Percentiles rank a stretch among this genome's conserved stretches.
phyloP scores from a whole-genome alignment of 2,329 filamentous ascomycete species.

The Ascochyta fabae region DNA sequence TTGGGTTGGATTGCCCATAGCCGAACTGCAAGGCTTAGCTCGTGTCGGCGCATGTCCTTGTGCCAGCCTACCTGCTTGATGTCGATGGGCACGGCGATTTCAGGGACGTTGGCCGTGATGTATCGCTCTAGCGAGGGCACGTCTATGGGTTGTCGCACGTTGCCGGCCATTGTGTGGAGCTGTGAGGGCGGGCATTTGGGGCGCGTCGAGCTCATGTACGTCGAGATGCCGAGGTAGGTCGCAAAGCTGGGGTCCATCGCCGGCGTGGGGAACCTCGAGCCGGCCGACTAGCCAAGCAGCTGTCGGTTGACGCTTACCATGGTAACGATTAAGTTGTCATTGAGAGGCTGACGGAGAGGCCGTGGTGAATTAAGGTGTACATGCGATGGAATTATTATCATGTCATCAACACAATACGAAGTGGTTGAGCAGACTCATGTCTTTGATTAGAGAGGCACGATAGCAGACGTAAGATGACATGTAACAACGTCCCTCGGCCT shows the following conservation, averaged over 20 bases:
- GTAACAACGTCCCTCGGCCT: too few species aligned
- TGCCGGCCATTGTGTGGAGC: conserved; percentile 72
- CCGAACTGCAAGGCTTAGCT: conserved; percentile 70
- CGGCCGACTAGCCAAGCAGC: too few species aligned
- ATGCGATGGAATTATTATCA: too few species aligned
- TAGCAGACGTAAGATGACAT: too few species aligned
- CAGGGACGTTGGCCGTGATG: conserved; percentile 77
- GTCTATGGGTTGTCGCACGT: conserved; percentile 89
- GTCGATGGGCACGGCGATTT: conserved; percentile 81
- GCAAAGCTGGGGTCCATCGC: conserved; percentile 1
- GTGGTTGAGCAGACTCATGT: too few species aligned
- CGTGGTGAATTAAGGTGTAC: too few species aligned
- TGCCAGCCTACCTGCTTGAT: conserved; percentile 76
- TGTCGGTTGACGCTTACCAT: too few species aligned
- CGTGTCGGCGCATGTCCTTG: conserved; percentile 2
- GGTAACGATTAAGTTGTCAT: too few species aligned
- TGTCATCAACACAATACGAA: too few species aligned
- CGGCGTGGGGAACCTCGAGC: conserved; percentile 3
- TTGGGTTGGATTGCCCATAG: conserved; percentile 97
- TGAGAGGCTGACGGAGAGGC: too few species aligned
- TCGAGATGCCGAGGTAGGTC: conserved; percentile 14
- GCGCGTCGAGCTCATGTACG: conserved; percentile 12
- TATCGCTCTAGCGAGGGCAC: conserved; percentile 79
- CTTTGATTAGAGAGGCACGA: too few species aligned
- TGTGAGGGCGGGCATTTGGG: conserved; percentile 22